A percentile compares a stretch with the other conserved stretches of the same genome.
These are phyloP conservation scores for Aspergillus terreus DNA, from an alignment of 2,329 filamentous ascomycete genomes.

Conservation along the genomic window DNA sequence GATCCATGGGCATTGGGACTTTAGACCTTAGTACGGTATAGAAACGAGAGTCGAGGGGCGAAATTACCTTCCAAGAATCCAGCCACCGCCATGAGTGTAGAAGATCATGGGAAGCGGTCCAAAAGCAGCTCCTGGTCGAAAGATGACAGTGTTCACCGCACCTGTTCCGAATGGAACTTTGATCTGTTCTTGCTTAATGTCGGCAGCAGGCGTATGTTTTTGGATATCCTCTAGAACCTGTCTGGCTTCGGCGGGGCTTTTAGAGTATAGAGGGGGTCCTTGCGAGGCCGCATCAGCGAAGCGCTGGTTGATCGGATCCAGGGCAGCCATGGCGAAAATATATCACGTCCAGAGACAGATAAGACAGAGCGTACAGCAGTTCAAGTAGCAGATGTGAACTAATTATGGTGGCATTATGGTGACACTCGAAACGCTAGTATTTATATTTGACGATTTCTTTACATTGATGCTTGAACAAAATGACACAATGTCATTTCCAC, in stretches of 20 bases:
- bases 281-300: neutral
- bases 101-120: slow-evolving; percentile 7
- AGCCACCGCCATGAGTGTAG: slow-evolving; percentile 12
- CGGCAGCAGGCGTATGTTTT: neutral
- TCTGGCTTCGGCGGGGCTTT: neutral
- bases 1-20: slow-evolving; percentile 3
- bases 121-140: neutral
- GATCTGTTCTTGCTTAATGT: neutral
- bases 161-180: neutral
- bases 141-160: neutral
- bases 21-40: neutral
- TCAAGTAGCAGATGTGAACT: too few species aligned
- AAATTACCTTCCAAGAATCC: slow-evolving; percentile 12
- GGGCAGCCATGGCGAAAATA: neutral
- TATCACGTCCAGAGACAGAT: too few species aligned
- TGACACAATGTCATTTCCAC: too few species aligned
- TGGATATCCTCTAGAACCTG: neutral
- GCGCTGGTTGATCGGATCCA: neutral
- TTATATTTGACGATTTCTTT: too few species aligned
- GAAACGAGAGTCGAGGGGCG: neutral
- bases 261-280: neutral
- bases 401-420: too few species aligned
- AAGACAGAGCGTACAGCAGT: too few species aligned
- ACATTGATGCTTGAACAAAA: too few species aligned
- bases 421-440: too few species aligned